These are phyloP conservation scores for Dactylellina sp. DNA, from an alignment of 2,329 filamentous ascomycete genomes.

Conservation along the genomic window DNA sequence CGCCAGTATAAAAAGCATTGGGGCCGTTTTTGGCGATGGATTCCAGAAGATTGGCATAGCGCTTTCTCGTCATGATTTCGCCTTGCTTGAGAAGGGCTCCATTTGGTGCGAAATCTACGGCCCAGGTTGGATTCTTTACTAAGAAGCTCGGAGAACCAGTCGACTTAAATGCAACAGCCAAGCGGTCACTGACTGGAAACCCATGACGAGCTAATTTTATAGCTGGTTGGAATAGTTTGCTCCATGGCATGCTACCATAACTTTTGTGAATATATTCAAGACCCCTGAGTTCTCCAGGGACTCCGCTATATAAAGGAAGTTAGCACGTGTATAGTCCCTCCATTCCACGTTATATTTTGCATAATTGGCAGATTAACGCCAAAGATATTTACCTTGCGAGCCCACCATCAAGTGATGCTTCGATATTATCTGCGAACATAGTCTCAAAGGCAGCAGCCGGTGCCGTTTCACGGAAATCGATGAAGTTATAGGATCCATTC, in stretches of 20 bases:
- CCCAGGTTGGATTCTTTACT: slow-evolving; percentile 79
- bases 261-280: slow-evolving; percentile 64
- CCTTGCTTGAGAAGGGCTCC: slow-evolving; percentile 78
- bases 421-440: slow-evolving; percentile 81
- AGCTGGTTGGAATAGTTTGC: slow-evolving; percentile 77
- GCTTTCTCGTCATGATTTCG: slow-evolving; percentile 81
- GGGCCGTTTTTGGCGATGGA: slow-evolving; percentile 78
- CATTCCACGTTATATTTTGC: no score
- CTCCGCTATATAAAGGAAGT: slow-evolving; percentile 65
- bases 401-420: slow-evolving; percentile 77
- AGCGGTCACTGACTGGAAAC: slow-evolving; percentile 78
- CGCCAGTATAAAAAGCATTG: slow-evolving; percentile 78
- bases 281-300: slow-evolving; percentile 67
- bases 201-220: slow-evolving; percentile 78
- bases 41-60: slow-evolving; percentile 83
- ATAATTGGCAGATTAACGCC: no score
- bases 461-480: slow-evolving; percentile 90
- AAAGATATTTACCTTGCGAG: slow-evolving; percentile 72
- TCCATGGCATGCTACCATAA: slow-evolving; percentile 74
- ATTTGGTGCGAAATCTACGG: slow-evolving; percentile 86
- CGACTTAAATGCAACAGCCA: slow-evolving; percentile 78
- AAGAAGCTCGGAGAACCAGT: slow-evolving; percentile 75
- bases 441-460: slow-evolving; percentile 82
- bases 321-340: no score
- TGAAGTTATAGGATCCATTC: slow-evolving; percentile 81